Evolutionary conservation across 139 green algal species (phyloP).

Genomic region (Chlorella sp.): DNA sequence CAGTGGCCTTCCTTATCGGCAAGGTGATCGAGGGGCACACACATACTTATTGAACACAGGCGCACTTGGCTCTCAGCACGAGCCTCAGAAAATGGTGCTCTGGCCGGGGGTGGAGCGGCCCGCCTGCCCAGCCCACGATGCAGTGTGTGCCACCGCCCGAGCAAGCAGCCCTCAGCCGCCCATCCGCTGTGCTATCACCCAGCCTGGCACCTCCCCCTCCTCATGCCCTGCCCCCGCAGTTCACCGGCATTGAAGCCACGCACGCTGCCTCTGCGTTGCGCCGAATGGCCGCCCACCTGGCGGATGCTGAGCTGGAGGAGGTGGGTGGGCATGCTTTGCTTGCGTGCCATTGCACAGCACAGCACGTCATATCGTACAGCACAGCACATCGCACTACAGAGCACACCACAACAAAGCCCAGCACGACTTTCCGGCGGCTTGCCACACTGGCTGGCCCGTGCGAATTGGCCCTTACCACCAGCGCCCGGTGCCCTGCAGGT

Average conservation of each 20-base stretch:
- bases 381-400: too few species aligned
- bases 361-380: too few species aligned
- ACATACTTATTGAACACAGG: too few species aligned
- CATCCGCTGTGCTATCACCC: neutral
- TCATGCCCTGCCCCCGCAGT: neutral
- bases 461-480: too few species aligned
- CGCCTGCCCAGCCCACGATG: too few species aligned
- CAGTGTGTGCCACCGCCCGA: neutral
- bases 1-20: neutral
- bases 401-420: too few species aligned
- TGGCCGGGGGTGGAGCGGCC: neutral
- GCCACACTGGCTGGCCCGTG: too few species aligned
- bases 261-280: constrained; percentile 3
- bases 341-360: too few species aligned
- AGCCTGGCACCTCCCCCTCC: neutral
- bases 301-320: neutral
- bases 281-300: neutral
- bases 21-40: neutral
- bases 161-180: neutral
- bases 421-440: too few species aligned
- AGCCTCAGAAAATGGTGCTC: too few species aligned
- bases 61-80: neutral
- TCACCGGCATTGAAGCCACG: neutral
- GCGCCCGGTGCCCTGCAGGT: too few species aligned
- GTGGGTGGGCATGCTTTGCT: too few species aligned